Evolutionary conservation across 2,329 filamentous ascomycete species (phyloP), one percentile per base, ranked within the genome.

Genomic region (Dichotomopilus funicola): DNA sequence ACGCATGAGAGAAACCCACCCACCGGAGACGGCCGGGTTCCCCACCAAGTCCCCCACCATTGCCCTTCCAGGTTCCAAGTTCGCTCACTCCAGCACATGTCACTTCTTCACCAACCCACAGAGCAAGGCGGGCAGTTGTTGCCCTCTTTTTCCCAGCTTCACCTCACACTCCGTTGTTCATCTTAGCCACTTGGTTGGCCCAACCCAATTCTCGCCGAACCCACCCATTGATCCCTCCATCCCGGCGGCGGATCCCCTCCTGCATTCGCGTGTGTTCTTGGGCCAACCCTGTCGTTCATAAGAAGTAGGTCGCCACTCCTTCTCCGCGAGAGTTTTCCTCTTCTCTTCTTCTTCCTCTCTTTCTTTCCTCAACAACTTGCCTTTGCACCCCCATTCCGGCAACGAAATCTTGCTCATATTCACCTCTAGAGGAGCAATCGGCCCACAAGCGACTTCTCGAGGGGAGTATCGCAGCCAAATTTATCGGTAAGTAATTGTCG

Each of bases 221-320:
- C 19, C 19, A 27, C 19, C 19, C 19, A 27, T 27, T 27, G 19
- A 61, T 49, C 57, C 55, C 47, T 54, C 50, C 47, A 60, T 61
- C 58, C 57, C 52, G 54, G 49, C 53, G 59, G 40, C 44, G 57
- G 33, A 48, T 49, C 42, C 38, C 49, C 50, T 44, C 34, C 35
- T 19, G 12, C 53, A 51, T 44, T 45, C 53, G 51, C 48, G 53
- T 58, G 56, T 51, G 56, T 42, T 42, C 51, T 50, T 55, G 49
- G 13, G 33, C 49, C 31, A 37, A 10, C 34, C 50, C 62, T 61
- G 64, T 65, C 65, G 66, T 70, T 72, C 72, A 72, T 55, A 72
- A 69, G 61, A 66, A 60, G 12, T 13, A 57, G 53, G 55, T 63
- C 59, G 64, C 67, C 70, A 64, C 70, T 62, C 66, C 59, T 66